Evolutionary conservation across 306 rosid species (phyloP), one percentile per base, ranked within the genome.

Genomic region (Glycine soja): DNA sequence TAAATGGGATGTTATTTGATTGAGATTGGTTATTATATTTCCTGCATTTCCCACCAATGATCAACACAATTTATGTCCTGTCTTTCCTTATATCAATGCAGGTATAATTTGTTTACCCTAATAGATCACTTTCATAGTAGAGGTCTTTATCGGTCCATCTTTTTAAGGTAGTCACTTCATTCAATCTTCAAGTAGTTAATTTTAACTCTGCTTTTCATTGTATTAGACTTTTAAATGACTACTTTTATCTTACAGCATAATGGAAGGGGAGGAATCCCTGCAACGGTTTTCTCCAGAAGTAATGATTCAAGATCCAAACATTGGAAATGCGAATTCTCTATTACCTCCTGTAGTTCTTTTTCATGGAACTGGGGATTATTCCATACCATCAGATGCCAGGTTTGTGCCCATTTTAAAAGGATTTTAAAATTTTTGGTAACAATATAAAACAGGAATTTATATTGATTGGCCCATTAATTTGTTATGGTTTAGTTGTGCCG

Each of bases 301-400:
- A 79, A 57, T 90, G 86, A 86, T 91, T 68, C 92, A 91, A 83
- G 92, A 90, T 81, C 94, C 90, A 12, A 89, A 91, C 66, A 18
- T 88, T 80, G 88, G 82, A 75, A 83, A 88, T 80, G 92, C 91
- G 30, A 91, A 77, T 87, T 89, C 93, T 77, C 89, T 90, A 43
- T 86, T 95, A 46, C 99, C 99, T 59, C 92, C 83, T 32, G 40
- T 89, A 15, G 74, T 87, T 79, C 87, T 95, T 53, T 95, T 89
- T 79, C 99, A 95, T 84, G 99, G 99, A 32, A 92, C 97, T 65
- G 97, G 87, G 70, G 99, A 93, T 87, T 90, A 95, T 84, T 91
- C 99, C 57, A 91, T 95, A 81, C 99, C 99, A 36, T 91, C 97
- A 61, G 91, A 90, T 81, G 83, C 91, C 82, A 92, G 98, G 98